Conservation (phyloP, 305 asterid species). For the Fraxinus nigra region DNA sequence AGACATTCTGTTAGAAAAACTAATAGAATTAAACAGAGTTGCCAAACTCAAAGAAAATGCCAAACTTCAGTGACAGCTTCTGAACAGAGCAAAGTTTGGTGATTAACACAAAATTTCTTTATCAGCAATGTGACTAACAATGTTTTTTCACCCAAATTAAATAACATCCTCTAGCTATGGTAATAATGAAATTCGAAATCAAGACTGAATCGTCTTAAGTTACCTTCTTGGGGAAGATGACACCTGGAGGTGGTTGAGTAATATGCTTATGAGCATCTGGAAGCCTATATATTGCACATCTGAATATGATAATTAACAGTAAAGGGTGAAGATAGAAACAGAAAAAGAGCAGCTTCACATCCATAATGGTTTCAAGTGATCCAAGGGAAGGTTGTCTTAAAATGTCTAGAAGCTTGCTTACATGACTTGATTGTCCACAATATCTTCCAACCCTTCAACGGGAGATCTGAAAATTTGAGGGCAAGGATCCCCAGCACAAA, state of each 20-base stretch:
- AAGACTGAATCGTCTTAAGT: background rate
- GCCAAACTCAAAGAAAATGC: background rate
- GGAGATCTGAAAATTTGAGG: conserved; percentile 95
- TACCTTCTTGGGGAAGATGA: conserved; percentile 76
- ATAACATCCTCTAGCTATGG: background rate
- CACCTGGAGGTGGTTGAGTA: conserved; percentile 85
- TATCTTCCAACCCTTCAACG: conserved; percentile 76
- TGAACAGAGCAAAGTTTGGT: background rate
- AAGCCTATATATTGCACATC: conserved; percentile 87
- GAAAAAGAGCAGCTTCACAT: conserved; percentile 8
- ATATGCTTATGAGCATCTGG: conserved; percentile 85
- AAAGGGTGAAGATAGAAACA: conserved; percentile 12
- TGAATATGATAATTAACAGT: conserved; percentile 28
- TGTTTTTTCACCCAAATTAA: background rate
- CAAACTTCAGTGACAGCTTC: background rate
- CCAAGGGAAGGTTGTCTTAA: background rate
- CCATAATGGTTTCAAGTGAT: conserved; percentile 10
- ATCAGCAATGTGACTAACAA: background rate
- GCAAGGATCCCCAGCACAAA: conserved; percentile 89
- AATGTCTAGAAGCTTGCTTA: conserved; percentile 37
- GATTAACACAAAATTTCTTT: background rate
- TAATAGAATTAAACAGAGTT: background rate
- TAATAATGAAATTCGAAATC: background rate
- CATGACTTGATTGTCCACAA: conserved; percentile 95
- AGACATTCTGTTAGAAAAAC: background rate